These are phyloP conservation scores for Camelina sativa DNA, from an alignment of 345 rosid genomes.

Conservation along the genomic window DNA sequence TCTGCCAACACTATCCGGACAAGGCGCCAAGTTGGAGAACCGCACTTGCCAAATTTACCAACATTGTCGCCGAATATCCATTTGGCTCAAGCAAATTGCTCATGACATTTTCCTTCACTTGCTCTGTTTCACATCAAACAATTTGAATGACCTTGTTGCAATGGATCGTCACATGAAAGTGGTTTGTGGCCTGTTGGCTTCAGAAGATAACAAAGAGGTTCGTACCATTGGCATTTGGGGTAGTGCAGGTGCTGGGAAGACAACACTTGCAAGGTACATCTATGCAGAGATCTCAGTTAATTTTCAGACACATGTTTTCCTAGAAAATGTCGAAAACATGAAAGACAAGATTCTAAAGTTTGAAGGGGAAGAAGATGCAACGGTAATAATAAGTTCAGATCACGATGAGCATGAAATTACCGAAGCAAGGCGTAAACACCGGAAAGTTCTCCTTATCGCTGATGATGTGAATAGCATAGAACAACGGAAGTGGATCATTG, in stretches of 20 bases:
- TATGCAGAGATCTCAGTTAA: too few species aligned
- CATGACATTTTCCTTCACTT: background rate
- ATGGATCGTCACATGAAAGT: constrained; percentile 30
- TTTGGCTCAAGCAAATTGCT: background rate
- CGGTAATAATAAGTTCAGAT: background rate
- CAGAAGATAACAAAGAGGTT: background rate
- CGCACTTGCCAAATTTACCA: constrained; percentile 4
- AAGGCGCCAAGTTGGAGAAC: background rate
- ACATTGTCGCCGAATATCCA: background rate
- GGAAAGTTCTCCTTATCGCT: constrained; percentile 28
- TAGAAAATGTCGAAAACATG: constrained; percentile 1
- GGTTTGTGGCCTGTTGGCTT: background rate
- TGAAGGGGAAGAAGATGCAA: constrained; percentile 1
- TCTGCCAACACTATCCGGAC: background rate
- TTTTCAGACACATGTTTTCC: constrained; percentile 6
- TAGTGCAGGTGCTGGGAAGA: constrained; percentile 17
- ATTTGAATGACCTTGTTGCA: background rate
- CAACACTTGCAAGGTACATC: constrained; percentile 22
- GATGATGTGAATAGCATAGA: background rate
- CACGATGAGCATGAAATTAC: background rate
- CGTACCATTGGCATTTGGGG: constrained; percentile 30
- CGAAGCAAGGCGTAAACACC: background rate
- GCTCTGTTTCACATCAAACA: background rate
- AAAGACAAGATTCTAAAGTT: background rate
- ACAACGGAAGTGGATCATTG: background rate